Conservation (phyloP, 352 stramenopile species). For the Pythium periplocum region DNA sequence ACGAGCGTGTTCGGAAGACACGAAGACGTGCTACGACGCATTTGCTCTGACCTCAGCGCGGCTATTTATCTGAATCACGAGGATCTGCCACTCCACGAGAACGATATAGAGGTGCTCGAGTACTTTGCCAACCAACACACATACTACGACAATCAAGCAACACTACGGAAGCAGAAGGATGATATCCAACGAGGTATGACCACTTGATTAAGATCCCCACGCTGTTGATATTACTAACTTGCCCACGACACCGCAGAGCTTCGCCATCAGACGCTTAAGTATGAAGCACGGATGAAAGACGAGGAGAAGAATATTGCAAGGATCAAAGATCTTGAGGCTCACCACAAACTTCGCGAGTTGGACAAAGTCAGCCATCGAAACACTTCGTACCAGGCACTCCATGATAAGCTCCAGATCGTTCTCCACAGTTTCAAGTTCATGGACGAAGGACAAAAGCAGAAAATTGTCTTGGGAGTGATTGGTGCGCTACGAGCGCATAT, state of each 20-base stretch:
- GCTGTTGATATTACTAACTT: too few relatives aligned
- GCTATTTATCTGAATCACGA: constrained; percentile 57
- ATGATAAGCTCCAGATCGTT: constrained; percentile 39
- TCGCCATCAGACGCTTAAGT: constrained; percentile 20
- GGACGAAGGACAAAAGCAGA: constrained; percentile 47
- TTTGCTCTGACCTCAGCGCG: constrained; percentile 50
- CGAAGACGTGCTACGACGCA: constrained; percentile 45
- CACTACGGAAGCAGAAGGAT: neutral
- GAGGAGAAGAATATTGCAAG: constrained; percentile 28
- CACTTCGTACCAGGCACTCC: constrained; percentile 36
- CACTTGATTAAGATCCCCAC: neutral
- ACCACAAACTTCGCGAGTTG: constrained; percentile 42
- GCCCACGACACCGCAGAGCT: constrained; percentile 24
- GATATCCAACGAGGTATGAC: neutral
- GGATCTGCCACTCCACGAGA: constrained; percentile 15
- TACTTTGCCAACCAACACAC: constrained; percentile 51
- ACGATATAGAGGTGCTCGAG: constrained; percentile 53
- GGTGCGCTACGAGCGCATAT: constrained; percentile 41
- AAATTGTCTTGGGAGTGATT: constrained; percentile 43
- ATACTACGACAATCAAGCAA: constrained; percentile 50
- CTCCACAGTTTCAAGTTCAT: constrained; percentile 60
- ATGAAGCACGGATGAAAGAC: constrained; percentile 28
- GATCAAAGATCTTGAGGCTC: constrained; percentile 43
- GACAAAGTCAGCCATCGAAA: constrained; percentile 49
- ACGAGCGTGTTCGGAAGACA: constrained; percentile 54